Base-by-base conservation (phyloP, 306 rosid genomes). In the Hippophae rhamnoides region DNA sequence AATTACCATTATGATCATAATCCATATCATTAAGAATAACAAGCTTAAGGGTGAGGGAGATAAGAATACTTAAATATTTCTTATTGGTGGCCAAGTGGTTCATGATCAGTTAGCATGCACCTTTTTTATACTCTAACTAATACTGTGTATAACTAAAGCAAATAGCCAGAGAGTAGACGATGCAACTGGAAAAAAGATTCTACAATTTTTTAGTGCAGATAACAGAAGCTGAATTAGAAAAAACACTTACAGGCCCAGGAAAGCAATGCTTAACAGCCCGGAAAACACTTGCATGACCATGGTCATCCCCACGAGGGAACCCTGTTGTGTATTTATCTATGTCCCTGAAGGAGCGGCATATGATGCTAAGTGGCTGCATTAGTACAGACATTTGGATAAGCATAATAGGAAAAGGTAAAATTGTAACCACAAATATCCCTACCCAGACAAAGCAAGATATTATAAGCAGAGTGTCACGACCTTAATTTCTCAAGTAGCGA, bases 171-270 rank as follows among this genome's bases (percentile, higher is more conserved):
- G 12, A 23, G 1, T 13, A 9, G 13, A 10, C 1, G 50, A 57
- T 46, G 46, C 54, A 42, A 54, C n/a, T 12, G 38, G 38, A 31
- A 46, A 48, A 9, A 10, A 13, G n/a, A 2, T 52, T 31, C 42
- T 13, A 11, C 41, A 6, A 18, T 26, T 52, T 41, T 47, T 43
- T 42, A 52, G 12, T 56, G 55, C 58, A 50, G 45, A 40, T 18
- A 53, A 68, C 14, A 43, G 18, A 5, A 62, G 42, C 41, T 54
- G 41, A 70, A 61, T 69, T 23, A 68, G 58, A 58, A 45, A 81
- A 62, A 64, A 69, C 52, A 85, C 98, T 87, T 76, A 90, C 98
- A 12, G 98, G 98, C 53, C 98, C 98, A 58, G 98, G 98, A 71
- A 90, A 79, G 84, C 71, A 85, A 48, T 83, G 89, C 81, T 90